These are phyloP conservation scores for Neurospora terricola DNA, from an alignment of 495 filamentous ascomycete genomes.

Conservation along the genomic window DNA sequence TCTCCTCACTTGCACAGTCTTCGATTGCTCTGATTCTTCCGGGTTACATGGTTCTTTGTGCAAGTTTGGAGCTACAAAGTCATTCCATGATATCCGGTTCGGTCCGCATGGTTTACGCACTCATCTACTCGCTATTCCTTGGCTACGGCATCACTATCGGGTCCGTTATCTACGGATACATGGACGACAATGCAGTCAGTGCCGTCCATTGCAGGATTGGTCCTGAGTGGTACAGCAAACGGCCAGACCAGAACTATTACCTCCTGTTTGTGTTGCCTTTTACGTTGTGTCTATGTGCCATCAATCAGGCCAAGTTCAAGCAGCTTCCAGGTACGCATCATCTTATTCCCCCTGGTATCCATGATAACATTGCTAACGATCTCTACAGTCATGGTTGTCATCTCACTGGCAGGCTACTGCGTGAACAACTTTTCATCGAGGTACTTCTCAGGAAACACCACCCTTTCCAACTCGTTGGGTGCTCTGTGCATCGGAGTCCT, in stretches of 20 bases:
- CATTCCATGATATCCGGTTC: slow-evolving; percentile 79
- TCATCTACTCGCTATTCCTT: slow-evolving; percentile 91
- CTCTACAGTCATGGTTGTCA: slow-evolving; percentile 53
- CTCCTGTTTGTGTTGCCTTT: slow-evolving; percentile 73
- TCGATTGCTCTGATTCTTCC: slow-evolving; percentile 89
- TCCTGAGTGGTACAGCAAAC: slow-evolving; percentile 31
- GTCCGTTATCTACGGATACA: slow-evolving; percentile 75
- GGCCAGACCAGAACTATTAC: slow-evolving; percentile 51
- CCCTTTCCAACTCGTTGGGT: slow-evolving; percentile 75
- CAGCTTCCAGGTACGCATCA: slow-evolving; percentile 71
- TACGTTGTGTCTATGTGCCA: slow-evolving; percentile 68
- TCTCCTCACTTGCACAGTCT: slow-evolving; percentile 83
- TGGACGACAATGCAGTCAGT: slow-evolving; percentile 66
- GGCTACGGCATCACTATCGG: slow-evolving; percentile 97
- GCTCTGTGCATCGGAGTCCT: slow-evolving; percentile 79
- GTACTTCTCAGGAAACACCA: slow-evolving; percentile 64
- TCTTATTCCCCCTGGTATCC: neutral
- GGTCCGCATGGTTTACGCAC: slow-evolving; percentile 90
- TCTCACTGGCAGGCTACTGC: slow-evolving; percentile 77
- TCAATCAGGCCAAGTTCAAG: slow-evolving; percentile 86
- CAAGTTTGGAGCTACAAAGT: slow-evolving; percentile 79
- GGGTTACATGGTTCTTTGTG: slow-evolving; percentile 59
- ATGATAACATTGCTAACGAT: neutral
- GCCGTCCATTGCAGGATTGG: slow-evolving; percentile 52
- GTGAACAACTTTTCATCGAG: slow-evolving; percentile 72